phyloP scores from a whole-genome alignment of 2,329 filamentous ascomycete species.

The Penicillium sp. region DNA sequence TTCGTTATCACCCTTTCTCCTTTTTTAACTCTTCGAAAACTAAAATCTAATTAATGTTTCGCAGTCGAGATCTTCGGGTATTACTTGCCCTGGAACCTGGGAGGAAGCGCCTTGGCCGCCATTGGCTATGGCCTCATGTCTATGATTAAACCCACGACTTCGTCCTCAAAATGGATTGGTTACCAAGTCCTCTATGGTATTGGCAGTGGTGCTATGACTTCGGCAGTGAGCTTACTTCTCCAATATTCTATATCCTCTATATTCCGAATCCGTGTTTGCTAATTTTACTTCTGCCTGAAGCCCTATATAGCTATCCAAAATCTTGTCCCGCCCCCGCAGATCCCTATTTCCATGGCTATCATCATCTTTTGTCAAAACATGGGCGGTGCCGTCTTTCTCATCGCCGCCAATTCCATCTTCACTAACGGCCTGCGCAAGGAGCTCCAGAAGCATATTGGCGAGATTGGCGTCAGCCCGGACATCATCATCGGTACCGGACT shows the following conservation, averaged over 20 bases:
- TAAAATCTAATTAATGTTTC: neutral
- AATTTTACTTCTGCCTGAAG: slow-evolving; percentile 10
- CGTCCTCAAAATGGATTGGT: slow-evolving; percentile 28
- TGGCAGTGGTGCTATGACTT: slow-evolving; percentile 23
- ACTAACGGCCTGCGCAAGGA: slow-evolving; percentile 26
- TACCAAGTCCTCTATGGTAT: slow-evolving; percentile 33
- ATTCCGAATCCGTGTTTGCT: neutral
- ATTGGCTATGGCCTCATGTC: slow-evolving; percentile 23
- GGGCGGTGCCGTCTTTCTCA: slow-evolving; percentile 32
- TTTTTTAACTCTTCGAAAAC: too few relatives aligned
- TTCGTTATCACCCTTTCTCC: neutral
- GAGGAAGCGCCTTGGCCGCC: neutral
- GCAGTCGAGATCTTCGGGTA: neutral
- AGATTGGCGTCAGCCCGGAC: slow-evolving; percentile 18
- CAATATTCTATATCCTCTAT: neutral
- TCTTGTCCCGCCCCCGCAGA: slow-evolving; percentile 24
- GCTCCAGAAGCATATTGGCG: slow-evolving; percentile 10
- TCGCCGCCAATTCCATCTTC: slow-evolving; percentile 30
- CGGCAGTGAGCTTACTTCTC: neutral
- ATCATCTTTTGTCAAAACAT: slow-evolving; percentile 32
- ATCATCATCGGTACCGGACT: neutral
- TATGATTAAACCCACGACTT: slow-evolving; percentile 11
- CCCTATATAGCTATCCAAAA: slow-evolving; percentile 27
- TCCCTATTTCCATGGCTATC: slow-evolving; percentile 27
- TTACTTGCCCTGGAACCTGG: slow-evolving; percentile 16